Evolutionary conservation across 1,284 basidiomycete genomes (phyloP), one percentile per base, ranked within the genome.

Genomic region (Rhodotorula sp.): DNA sequence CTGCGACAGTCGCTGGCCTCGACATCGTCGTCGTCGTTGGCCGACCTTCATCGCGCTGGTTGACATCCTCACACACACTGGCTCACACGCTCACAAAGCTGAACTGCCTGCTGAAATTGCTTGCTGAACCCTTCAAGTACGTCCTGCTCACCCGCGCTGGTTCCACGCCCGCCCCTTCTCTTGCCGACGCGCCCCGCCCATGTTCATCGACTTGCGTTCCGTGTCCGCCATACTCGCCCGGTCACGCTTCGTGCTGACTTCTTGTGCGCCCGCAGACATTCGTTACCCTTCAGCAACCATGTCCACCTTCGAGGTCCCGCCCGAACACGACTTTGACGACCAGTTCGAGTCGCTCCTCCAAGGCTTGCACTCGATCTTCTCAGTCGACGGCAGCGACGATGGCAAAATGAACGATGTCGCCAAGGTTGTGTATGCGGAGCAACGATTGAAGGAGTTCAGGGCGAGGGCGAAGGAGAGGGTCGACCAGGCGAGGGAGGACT

Each of bases 401-500:
- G 52, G 49, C 29, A 44, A 56, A 19, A 55, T 56, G 36, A 63
- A 69, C 29, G 73, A 74, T 39, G 66, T 73, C 32, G 68, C 71
- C 20, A 68, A 52, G 34, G 72, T 75, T 19, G 44, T 68, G 29
- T 29, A 53, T 9, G 62, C 59, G 8, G 69, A 71, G 34, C 52
- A 64, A 24, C 46, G 62, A 15, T 32, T 66, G 10, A 69, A 71
- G 36, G 68, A 73, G 11, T 62, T 46, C 30, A 52, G 65, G 5
- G 56, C 55, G 11, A 17, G 49, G 30, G 61, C 61, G 13, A 69
- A 59, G 54, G 64, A 65, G 15, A 30, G 56, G 20, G 74, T 73
- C 11, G 74, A 75, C 48, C 54, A 61, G 13, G 68, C 68, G 17
- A 54, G 73, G 61, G 71, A 74, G 32, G 63, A 74, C 32, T 46